phyloP scores from a whole-genome alignment of 2,329 filamentous ascomycete genomes.

The Verticillium isaacii region DNA sequence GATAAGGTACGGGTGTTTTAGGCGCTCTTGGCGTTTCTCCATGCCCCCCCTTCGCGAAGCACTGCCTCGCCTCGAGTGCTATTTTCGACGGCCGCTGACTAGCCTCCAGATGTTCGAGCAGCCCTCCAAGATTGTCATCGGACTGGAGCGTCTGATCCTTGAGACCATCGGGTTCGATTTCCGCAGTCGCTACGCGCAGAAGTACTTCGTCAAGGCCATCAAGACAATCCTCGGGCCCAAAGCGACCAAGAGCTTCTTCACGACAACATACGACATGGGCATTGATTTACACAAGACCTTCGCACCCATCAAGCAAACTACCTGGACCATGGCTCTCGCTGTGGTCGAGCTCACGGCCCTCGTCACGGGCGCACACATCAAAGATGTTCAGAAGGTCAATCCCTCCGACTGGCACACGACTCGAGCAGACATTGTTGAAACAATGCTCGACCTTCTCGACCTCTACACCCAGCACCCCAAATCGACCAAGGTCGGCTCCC shows the following conservation, averaged over 20 bases:
- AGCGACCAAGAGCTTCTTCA: constrained; percentile 53
- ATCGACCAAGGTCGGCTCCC: constrained; percentile 67
- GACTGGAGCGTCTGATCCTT: constrained; percentile 85
- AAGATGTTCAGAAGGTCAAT: constrained; percentile 44
- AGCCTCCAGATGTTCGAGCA: constrained; percentile 66
- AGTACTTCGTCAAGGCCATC: constrained; percentile 75
- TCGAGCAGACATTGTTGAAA: constrained; percentile 59
- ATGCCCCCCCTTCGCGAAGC: not conserved
- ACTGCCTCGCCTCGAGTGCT: not conserved
- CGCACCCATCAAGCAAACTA: constrained; percentile 83
- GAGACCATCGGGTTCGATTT: constrained; percentile 95
- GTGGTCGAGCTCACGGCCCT: constrained; percentile 76
- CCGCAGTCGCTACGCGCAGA: constrained; percentile 80
- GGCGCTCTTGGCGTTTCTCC: not conserved
- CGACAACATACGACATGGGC: constrained; percentile 73
- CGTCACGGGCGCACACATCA: constrained; percentile 53
- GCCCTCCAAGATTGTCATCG: constrained; percentile 76
- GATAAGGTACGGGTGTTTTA: constrained; percentile 58
- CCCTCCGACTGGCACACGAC: constrained; percentile 40
- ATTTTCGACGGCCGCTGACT: not conserved
- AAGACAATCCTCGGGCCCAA: constrained; percentile 46
- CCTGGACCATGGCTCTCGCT: constrained; percentile 78
- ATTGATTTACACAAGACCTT: constrained; percentile 92
- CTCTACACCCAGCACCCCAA: constrained; percentile 82
- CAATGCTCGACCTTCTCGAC: constrained; percentile 84